phyloP scores from a whole-genome alignment of 2,329 filamentous ascomycete species.

The Metarhizium guizhouense region DNA sequence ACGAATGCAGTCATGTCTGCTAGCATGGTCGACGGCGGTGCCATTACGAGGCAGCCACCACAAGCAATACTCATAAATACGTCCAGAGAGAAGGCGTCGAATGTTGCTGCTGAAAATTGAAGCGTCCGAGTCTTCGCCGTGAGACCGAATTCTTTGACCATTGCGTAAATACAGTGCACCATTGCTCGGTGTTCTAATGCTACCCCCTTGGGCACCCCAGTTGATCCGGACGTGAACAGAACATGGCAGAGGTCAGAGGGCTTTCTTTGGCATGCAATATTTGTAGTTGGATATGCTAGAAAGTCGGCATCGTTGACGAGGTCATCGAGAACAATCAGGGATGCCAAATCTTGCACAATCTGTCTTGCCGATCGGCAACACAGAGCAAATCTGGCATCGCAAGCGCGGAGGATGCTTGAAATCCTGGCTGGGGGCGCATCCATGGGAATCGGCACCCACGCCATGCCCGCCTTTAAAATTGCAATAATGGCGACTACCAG shows the following conservation, averaged over 20 bases:
- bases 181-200: not conserved
- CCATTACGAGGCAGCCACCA: not conserved
- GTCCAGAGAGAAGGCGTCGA: not conserved
- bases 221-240: slow-evolving; percentile 1
- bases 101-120: not conserved
- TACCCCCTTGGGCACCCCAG: slow-evolving; percentile 1
- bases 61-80: not conserved
- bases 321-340: not conserved
- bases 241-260: slow-evolving; percentile 1
- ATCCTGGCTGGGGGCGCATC: not conserved
- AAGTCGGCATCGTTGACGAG: not conserved
- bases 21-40: not conserved
- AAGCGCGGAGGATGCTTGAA: not conserved
- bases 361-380: not conserved
- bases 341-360: not conserved
- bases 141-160: not conserved
- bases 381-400: not conserved
- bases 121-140: not conserved
- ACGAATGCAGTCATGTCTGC: not conserved
- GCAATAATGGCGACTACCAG: not conserved
- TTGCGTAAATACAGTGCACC: not conserved
- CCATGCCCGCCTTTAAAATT: not conserved
- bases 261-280: not conserved
- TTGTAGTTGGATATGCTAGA: not conserved
- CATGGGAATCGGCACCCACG: not conserved